Percentiles rank a stretch among this genome's conserved stretches.
Evolutionary conservation across 768 basidiomycete species (phyloP).

Genomic region (Royoungia palumana): DNA sequence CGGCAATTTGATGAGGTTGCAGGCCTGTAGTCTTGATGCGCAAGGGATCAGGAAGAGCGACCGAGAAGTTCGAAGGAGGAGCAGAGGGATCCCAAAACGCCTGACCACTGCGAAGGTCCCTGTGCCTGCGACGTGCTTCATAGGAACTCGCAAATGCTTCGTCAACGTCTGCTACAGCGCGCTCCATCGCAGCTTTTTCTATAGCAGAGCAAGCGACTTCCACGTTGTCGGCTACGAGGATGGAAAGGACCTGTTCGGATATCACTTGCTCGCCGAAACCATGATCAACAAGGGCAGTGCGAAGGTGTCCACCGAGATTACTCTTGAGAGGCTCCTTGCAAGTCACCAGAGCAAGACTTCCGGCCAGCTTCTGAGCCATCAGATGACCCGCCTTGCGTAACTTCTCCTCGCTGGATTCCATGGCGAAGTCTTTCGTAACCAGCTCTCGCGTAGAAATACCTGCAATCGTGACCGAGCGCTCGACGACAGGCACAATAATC

Average conservation of each 20-base stretch:
- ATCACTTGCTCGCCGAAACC: constrained; percentile 88
- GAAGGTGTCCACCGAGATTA: constrained; percentile 85
- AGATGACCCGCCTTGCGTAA: constrained; percentile 88
- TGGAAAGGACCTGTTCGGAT: constrained; percentile 71
- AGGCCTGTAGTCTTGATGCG: constrained; percentile 82
- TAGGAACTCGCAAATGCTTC: constrained; percentile 83
- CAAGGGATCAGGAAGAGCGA: constrained; percentile 81
- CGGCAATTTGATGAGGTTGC: constrained; percentile 73
- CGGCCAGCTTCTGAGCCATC: constrained; percentile 97
- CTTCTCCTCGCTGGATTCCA: constrained; percentile 87
- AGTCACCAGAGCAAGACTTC: constrained; percentile 93
- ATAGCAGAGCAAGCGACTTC: constrained; percentile 92
- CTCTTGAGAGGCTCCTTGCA: constrained; percentile 96
- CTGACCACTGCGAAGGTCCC: constrained; percentile 72
- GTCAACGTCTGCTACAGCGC: constrained; percentile 89
- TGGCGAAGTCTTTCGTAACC: constrained; percentile 93
- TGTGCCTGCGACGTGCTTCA: constrained; percentile 78
- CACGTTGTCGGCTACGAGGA: constrained; percentile 88
- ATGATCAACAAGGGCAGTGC: constrained; percentile 77
- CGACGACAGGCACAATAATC: constrained; percentile 97
- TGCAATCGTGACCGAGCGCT: constrained; percentile 96
- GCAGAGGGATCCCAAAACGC: constrained; percentile 89
- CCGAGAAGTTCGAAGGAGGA: constrained; percentile 63
- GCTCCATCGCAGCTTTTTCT: constrained; percentile 97
- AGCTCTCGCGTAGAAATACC: constrained; percentile 96